Base-by-base conservation (phyloP, 2,329 filamentous ascomycete species). In the Cladosporium sp. region DNA sequence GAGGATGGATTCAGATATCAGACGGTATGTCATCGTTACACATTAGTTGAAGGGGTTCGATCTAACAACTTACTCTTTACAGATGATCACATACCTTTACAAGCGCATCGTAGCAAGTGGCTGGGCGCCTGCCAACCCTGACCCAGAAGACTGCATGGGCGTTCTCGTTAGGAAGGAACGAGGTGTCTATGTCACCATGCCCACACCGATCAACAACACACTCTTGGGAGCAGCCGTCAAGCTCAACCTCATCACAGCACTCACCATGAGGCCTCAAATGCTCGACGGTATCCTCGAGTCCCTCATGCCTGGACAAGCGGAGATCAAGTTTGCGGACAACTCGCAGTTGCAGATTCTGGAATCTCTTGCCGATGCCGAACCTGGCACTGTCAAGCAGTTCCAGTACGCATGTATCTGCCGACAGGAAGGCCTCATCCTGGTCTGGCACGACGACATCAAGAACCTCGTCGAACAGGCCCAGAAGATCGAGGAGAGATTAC, bases 71-170 rank as follows among this genome's bases (percentile, higher is more conserved):
- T 47, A 5, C 11, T 26, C 5, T 26, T 6, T n/a, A 18, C 21
- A 62, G 59, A 62, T 62, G 59, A 62, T 62, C 59, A 62, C 44
- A 30, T 62, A 62, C 32, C 44, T 62, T 14, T 62, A 62, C 59
- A 54, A 52, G 44, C 28, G 47, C 36, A 38, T 62, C 4, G 59
- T 62, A n/a, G 11, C 59, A 18, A 54, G n/a, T 36, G 59, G 59
- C 12, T 62, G 59, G 59, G 59, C 59, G 34, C 44, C 59, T n/a
- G 26, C 21, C 28, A n/a, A 52, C 30, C 59, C 59, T 6, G 59
- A 54, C 15, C 59, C 47, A 18, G 59, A 52, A 14, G 59, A 62
- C 47, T 62, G 47, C 44, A 62, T 62, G 59, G 59, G 59, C n/a
- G 59, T 62, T 14, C 47, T 62, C 3, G 59, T 62, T 47, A 62